Evolutionary conservation across 1,284 basidiomycete genomes (phyloP), one percentile per base, ranked within the genome.

Genomic region (Afroboletus lepidellus): DNA sequence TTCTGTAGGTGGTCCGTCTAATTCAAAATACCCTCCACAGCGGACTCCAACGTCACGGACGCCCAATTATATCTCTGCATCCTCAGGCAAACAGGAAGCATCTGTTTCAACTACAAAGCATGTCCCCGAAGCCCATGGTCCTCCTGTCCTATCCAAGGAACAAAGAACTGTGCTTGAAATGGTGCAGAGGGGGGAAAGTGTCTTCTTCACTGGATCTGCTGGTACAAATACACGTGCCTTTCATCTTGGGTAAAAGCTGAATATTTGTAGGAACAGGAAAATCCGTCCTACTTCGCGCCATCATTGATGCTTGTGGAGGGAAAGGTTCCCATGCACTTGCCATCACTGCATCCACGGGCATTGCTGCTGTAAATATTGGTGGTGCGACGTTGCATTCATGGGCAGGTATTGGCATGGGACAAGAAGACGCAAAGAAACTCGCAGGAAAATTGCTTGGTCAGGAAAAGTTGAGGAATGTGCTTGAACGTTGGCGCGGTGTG

Each of bases 351-450:
- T 95, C 93, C 9, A 85, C 84, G 68, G 94, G 94, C 30, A 95
- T 98, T 57, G 95, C 96, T 2, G 92, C 92, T 0, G 90, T 94
- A 63, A 97, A 98, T 64, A 93, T 98, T 52, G 94, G 94, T 7
- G 95, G 96, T 23, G 82, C 87, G 29, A 98, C 95, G 0, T 77
- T 98, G 18, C 95, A 98, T 69, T 95, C 93, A 4, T 99, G 95
- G 74, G 86, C 90, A 3, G 88, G 94, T 0, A 88, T 96, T 50
- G 94, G 94, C 0, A 73, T 98, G 0, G 96, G 91, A 0, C 75
- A 83, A 12, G 93, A 93, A 52, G 60, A 70, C 1, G 79, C 81
- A 2, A 77, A 87, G 25, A 75, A 80, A 9, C 76, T 98, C 2
- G 79, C 80, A 7, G 75, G 64, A 1, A 93, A 87, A 68, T 75